Base-by-base conservation (phyloP, 257 asterid species). In the Nicotiana tabacum region DNA sequence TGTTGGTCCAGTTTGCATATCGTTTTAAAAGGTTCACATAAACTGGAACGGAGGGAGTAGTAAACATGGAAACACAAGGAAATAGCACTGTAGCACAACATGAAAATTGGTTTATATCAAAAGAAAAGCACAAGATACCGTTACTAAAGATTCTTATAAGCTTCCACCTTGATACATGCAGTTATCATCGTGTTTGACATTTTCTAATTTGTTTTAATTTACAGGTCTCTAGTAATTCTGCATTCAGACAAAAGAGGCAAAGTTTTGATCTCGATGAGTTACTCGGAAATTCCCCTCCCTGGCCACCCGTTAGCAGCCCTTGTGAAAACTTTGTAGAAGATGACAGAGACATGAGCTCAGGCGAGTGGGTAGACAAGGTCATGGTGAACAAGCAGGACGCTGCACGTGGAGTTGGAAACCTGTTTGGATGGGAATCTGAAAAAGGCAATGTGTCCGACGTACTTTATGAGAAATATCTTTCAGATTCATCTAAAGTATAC, bases 281-380 rank as follows among this genome's bases (percentile, higher is more conserved):
- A 37, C 90, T 92, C 12, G 95, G 91, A 11, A 90, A 89, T 81
- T 94, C 99, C 65, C 96, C 97, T 80, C 88, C 89, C 18, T 96
- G 99, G 99, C 97, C 99, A 35, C 97, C 97, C 30, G 85, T 91
- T 72, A 87, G 80, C 89, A 88, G 88, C 81, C 86, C 90, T 33
- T 53, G 85, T 78, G 97, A 84, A 87, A 87, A 83, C 86, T 83
- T 82, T 37, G 89, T 72, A 30, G 93, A 86, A 48, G 97, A 92
- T 60, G 99, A 92, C 46, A 88, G 81, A 86, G 95, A 93, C 83
- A 83, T 89, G 58, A 87, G 90, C 84, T 83, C 95, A 2, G 97
- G 94, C 37, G 99, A 91, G 83, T 96, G 99, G 99, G 97, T 94
- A 77, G 99, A 96, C 92, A 96, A 96, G 90, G 91, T 91, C 82